Evolutionary conservation across 2,329 filamentous ascomycete genomes (phyloP).

Genomic region (Colletotrichum eleusines): DNA sequence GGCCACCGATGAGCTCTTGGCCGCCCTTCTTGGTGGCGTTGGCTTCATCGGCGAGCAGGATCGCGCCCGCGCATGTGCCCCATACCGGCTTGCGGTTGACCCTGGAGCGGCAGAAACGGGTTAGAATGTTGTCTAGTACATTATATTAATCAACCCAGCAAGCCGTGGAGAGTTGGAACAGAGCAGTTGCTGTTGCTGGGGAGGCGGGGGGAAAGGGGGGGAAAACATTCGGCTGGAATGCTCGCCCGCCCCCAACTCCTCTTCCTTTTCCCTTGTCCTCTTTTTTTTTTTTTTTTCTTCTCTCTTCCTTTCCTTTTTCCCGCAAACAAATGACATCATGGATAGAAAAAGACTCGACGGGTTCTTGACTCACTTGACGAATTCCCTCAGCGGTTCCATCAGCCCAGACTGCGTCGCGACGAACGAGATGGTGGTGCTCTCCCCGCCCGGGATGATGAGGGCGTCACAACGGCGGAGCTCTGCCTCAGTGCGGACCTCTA

Average conservation of each 20-base stretch:
- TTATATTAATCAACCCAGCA: not conserved
- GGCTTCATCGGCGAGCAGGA: conserved; percentile 88
- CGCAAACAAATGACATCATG: conserved; percentile 32
- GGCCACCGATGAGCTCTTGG: conserved; percentile 91
- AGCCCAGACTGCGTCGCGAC: conserved; percentile 86
- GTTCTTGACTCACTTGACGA: conserved; percentile 82
- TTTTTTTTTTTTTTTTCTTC: not conserved
- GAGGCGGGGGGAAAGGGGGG: no score
- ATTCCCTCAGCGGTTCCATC: conserved; percentile 85
- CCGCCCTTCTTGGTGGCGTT: conserved; percentile 91
- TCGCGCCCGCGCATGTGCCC: conserved; percentile 96
- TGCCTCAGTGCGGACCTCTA: conserved; percentile 81
- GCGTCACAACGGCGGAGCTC: conserved; percentile 82
- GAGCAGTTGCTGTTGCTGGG: not conserved
- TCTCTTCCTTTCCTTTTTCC: not conserved
- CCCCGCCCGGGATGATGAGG: conserved; percentile 91
- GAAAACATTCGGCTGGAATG: conserved; percentile 9
- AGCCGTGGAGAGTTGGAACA: not conserved
- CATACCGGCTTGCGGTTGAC: conserved; percentile 84
- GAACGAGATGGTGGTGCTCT: conserved; percentile 93
- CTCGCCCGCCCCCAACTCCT: no score
- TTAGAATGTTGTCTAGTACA: not conserved
- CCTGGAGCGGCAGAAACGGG: conserved; percentile 57
- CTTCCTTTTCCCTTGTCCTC: not conserved
- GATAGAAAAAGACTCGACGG: not conserved